Evolutionary conservation across 345 rosid genomes (phyloP).

Genomic region (Murraya paniculata): DNA sequence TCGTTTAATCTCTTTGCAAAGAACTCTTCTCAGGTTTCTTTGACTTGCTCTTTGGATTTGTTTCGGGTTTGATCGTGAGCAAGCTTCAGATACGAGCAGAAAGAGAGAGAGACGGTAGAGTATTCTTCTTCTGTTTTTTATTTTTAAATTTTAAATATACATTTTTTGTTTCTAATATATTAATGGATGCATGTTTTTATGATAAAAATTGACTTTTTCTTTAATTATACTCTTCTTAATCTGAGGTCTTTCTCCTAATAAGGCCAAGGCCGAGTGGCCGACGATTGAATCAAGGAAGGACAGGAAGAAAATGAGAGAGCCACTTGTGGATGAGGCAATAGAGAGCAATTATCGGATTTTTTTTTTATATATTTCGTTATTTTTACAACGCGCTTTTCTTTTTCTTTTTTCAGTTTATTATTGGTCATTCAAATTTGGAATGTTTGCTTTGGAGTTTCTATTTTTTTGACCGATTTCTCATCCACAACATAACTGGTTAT

Average conservation of each 20-base stretch:
- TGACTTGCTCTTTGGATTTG: neutral
- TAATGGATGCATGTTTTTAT: neutral
- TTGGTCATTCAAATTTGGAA: neutral
- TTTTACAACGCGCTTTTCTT: neutral
- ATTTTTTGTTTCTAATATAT: neutral
- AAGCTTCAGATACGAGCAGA: neutral
- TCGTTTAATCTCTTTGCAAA: neutral
- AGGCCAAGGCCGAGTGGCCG: too few species aligned
- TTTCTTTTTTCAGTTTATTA: neutral
- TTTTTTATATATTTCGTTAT: neutral
- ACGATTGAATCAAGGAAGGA: neutral
- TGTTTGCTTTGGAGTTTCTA: neutral
- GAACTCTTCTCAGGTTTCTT: neutral
- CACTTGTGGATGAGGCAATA: neutral
- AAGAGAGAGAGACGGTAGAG: neutral
- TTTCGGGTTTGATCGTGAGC: neutral
- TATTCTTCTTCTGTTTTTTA: too few species aligned
- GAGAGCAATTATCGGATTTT: neutral
- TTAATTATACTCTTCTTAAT: neutral
- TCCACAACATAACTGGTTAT: neutral
- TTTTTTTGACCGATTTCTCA: neutral
- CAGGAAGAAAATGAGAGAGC: neutral
- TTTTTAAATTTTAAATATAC: neutral
- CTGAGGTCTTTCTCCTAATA: too few species aligned
- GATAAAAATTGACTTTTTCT: constrained; percentile 13